Conservation (phyloP, 129 eudicot species). For the Apium graveolens region DNA sequence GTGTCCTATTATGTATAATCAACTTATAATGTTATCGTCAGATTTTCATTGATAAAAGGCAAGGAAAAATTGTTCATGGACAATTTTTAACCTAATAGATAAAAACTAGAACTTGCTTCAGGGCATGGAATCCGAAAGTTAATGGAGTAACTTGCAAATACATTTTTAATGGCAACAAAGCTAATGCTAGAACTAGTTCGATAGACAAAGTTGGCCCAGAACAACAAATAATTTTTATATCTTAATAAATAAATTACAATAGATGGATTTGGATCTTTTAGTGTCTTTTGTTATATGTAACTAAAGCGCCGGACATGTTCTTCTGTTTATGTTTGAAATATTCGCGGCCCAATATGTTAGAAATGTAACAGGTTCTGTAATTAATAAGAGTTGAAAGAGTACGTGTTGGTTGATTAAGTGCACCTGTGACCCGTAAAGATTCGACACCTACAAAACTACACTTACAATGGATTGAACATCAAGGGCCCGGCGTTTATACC, state of each 20-base stretch:
- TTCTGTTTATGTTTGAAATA: neutral
- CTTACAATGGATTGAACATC: neutral
- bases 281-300: neutral
- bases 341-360: neutral
- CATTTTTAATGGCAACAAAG: slow-evolving; percentile 55
- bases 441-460: neutral
- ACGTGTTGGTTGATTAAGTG: neutral
- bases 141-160: slow-evolving; percentile 60
- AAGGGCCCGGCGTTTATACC: neutral
- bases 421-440: neutral
- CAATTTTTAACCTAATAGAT: slow-evolving; percentile 37
- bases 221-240: neutral
- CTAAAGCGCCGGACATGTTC: neutral
- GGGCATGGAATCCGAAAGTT: slow-evolving; percentile 68
- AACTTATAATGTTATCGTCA: neutral
- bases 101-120: slow-evolving; percentile 59
- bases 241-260: neutral
- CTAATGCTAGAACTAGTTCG: slow-evolving; percentile 23
- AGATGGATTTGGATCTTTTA: neutral
- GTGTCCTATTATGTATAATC: neutral
- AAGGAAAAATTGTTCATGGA: slow-evolving; percentile 2
- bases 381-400: neutral
- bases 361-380: neutral
- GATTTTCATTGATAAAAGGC: neutral
- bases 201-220: slow-evolving; percentile 27